Conservation (phyloP, 1,139 yeast genomes). For the Candida frijolesensis region DNA sequence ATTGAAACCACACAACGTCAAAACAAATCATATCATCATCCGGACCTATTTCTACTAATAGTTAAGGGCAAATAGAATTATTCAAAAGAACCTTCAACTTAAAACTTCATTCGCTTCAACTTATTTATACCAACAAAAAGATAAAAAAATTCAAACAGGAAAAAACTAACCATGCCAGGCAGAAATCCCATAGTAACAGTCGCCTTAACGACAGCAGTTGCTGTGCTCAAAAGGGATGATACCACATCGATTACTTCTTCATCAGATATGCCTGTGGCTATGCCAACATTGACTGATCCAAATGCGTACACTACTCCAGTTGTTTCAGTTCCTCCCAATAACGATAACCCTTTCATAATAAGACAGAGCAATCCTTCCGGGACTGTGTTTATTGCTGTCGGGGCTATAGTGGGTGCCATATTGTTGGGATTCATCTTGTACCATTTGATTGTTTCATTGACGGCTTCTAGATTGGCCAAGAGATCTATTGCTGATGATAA, state of each 20-base stretch:
- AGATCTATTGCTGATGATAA: slow-evolving; percentile 34
- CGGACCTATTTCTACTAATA: no score
- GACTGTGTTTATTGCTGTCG: slow-evolving; percentile 80
- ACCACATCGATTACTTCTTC: slow-evolving; percentile 9
- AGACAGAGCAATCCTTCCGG: slow-evolving; percentile 60
- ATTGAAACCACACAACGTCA: background rate
- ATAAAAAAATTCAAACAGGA: background rate
- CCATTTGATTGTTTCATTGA: slow-evolving; percentile 38
- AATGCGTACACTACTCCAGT: slow-evolving; percentile 51
- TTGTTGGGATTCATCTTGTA: slow-evolving; percentile 46
- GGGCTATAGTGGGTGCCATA: slow-evolving; percentile 63
- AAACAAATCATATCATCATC: background rate
- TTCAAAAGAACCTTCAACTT: background rate
- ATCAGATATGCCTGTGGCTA: slow-evolving; percentile 10
- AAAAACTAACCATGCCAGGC: background rate
- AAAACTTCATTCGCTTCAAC: background rate
- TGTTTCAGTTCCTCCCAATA: slow-evolving; percentile 63
- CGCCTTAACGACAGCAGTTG: slow-evolving; percentile 11
- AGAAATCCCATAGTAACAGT: slow-evolving; percentile 8
- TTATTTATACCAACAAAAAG: background rate
- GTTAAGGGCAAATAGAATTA: background rate
- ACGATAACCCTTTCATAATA: slow-evolving; percentile 63
- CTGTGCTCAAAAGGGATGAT: slow-evolving; percentile 11
- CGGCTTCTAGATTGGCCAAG: slow-evolving; percentile 44
- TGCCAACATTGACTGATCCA: slow-evolving; percentile 19